Percentiles rank a stretch among this genome's conserved stretches.
phyloP scores from a whole-genome alignment of 768 basidiomycete genomes.

The Mycena leptocephala region DNA sequence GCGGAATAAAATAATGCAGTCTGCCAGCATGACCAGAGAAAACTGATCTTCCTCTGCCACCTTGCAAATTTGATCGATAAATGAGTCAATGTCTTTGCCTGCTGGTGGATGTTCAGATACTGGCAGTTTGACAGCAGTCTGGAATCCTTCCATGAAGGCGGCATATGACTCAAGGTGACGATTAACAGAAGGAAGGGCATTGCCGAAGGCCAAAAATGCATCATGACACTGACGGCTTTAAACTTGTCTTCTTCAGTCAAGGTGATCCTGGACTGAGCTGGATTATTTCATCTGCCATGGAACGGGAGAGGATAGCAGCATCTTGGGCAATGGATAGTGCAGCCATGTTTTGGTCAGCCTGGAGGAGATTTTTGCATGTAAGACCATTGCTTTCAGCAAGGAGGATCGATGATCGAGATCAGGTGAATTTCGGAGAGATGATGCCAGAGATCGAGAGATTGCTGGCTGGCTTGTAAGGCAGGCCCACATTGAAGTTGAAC shows the following conservation, averaged over 20 bases:
- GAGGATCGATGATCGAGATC: not conserved
- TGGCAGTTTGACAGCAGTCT: not conserved
- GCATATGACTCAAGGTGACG: conserved; percentile 3
- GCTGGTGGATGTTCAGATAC: not conserved
- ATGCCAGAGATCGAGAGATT: not conserved
- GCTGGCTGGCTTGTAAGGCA: conserved; percentile 17
- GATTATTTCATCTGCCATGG: not conserved
- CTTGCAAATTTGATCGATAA: conserved; percentile 2
- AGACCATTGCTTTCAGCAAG: not conserved
- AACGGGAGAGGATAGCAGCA: not conserved
- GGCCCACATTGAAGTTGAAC: not conserved
- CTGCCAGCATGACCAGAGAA: not conserved
- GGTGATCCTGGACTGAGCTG: not conserved
- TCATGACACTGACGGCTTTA: not conserved
- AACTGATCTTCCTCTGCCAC: not conserved
- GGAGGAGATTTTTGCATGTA: not conserved
- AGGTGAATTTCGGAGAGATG: not conserved
- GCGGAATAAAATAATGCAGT: not conserved
- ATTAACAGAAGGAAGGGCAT: not conserved
- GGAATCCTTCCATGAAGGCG: not conserved
- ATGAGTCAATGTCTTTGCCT: not conserved
- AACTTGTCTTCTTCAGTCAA: not conserved
- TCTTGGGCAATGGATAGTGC: conserved; percentile 2
- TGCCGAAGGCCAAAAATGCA: not conserved
- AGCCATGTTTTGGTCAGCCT: not conserved